Base-by-base conservation (phyloP, 2,329 filamentous ascomycete genomes). In the Bipolaris cookei region DNA sequence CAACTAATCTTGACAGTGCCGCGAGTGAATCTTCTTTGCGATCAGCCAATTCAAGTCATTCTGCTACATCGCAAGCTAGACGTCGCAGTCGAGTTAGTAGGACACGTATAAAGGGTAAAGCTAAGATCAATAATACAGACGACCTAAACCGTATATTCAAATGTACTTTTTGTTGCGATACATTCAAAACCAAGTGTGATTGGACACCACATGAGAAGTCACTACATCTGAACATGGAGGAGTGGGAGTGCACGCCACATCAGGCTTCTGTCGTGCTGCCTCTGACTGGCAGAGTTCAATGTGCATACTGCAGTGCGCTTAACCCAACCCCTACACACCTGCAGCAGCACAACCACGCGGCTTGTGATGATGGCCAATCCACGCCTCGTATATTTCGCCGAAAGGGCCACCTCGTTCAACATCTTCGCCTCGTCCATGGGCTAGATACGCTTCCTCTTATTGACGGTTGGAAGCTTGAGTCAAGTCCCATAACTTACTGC, bases 311-410 rank as follows among this genome's bases (percentile, higher is more conserved):
- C 71, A 79, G 78, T 55, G 75, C 75, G 14, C 69, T 76, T n/a
- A 79, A 85, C 51, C 84, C 84, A 1, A 78, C 79, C 6, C 70
- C 76, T 23, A 79, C 82, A 16, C 85, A 87, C 69, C 67, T 86
- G 21, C 83, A 86, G 64, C 77, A 74, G 13, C 85, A 87, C 72
- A 84, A 85, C 61, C 84, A 83, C 66, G 75, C 76, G 34, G 77
- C 84, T 18, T 92, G 90, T 69, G 84, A 86, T 53, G 87, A 90
- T 65, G 84, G 87, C 65, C 80, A 80, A 2, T 61, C 81, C 2
- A 79, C 82, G 49, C 87, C 90, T 63, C 82, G 84, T 25, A 84
- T 82, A 0, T 86, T 86, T 67, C 85, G 82, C 61, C 78, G 84
- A 21, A 86, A 86, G 67, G 84, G 86, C 63, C 84, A 86, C 63